Base-by-base conservation (phyloP, 2,329 filamentous ascomycete genomes). In the Colletotrichum caudatum region DNA sequence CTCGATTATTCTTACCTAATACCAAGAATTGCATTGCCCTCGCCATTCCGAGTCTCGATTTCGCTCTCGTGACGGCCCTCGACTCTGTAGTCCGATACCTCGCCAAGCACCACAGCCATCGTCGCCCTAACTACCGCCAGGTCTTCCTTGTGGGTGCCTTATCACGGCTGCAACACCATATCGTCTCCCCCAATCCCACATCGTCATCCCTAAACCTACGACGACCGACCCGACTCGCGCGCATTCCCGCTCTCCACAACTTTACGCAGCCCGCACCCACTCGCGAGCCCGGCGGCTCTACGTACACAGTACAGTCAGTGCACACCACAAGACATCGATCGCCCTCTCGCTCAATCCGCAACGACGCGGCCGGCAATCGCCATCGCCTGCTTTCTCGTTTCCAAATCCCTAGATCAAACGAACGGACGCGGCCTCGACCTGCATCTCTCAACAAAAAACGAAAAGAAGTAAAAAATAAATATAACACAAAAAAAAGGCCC, bases 1-100 rank as follows among this genome's bases (percentile, higher is more conserved):
- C 14, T 37, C 26, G 59, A 64, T 53, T 54, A 41, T 64, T 53
- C 59, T 26, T 64, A 69, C 54, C 65, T 56, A 56, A 60, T 71
- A 71, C 29, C 33, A 23, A 35, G 54, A 48, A 18, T 23, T 33
- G 16, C 29, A 29, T 23, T 29, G 16, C 53, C 53, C 41, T 71
- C 69, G 64, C 69, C 59, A 69, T 69, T 53, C 37, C 65, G 53
- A 64, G 69, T 71, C 69, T 71, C 64, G 65, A 51, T 60, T 59
- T 64, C 54, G 54, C 46, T 59, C 64, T 64, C 59, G 69, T 69
- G 64, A 71, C 69, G 46, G 53, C 8, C 41, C 20, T 48, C 64
- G n/a, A 29, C 18, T 37, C 54, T 60, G 60, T 54, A 37, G 64
- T 69, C 64, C 29, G 29, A 29, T 29, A 29, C 29, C 29, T 29